phyloP scores from a whole-genome alignment of 2,329 filamentous ascomycete species.

The Scortechinia acanthostroma region DNA sequence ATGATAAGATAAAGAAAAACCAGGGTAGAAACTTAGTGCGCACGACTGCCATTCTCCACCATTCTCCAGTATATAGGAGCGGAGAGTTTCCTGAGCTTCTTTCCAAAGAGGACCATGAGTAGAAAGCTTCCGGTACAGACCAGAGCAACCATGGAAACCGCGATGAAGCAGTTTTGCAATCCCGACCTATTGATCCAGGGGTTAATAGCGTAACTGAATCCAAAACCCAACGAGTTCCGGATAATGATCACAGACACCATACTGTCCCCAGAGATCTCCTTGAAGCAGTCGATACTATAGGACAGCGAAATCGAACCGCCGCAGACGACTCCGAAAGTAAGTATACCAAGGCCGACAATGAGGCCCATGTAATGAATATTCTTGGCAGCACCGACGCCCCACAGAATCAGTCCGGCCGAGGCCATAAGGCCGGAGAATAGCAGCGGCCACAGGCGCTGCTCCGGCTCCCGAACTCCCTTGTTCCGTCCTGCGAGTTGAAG shows the following conservation, averaged over 20 bases:
- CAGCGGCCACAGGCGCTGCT: slow-evolving; percentile 15
- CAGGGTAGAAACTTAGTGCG: too few relatives aligned
- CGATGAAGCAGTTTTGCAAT: slow-evolving; percentile 20
- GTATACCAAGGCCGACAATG: slow-evolving; percentile 27
- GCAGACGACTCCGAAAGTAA: slow-evolving; percentile 26
- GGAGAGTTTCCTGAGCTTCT: slow-evolving; percentile 9
- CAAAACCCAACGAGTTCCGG: slow-evolving; percentile 15
- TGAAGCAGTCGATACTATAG: slow-evolving; percentile 31
- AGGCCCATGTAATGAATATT: slow-evolving; percentile 30
- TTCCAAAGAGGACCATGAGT: slow-evolving; percentile 18
- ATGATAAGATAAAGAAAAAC: too few relatives aligned
- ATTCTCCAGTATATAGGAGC: background rate
- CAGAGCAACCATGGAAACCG: slow-evolving; percentile 16
- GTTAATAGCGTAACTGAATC: slow-evolving; percentile 19
- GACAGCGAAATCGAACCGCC: slow-evolving; percentile 26
- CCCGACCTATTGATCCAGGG: slow-evolving; percentile 21
- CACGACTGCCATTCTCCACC: background rate
- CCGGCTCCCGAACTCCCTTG: slow-evolving; percentile 22
- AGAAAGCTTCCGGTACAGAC: slow-evolving; percentile 14
- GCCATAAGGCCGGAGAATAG: slow-evolving; percentile 23
- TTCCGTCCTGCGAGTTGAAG: slow-evolving; percentile 29
- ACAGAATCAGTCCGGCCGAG: slow-evolving; percentile 31
- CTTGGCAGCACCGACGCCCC: slow-evolving; percentile 36
- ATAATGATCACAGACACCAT: slow-evolving; percentile 13
- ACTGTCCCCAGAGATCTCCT: slow-evolving; percentile 14